Percentiles rank a stretch among this genome's conserved stretches.
Evolutionary conservation across 75 land plant genomes (phyloP).

Genomic region (Larix kaempferi): DNA sequence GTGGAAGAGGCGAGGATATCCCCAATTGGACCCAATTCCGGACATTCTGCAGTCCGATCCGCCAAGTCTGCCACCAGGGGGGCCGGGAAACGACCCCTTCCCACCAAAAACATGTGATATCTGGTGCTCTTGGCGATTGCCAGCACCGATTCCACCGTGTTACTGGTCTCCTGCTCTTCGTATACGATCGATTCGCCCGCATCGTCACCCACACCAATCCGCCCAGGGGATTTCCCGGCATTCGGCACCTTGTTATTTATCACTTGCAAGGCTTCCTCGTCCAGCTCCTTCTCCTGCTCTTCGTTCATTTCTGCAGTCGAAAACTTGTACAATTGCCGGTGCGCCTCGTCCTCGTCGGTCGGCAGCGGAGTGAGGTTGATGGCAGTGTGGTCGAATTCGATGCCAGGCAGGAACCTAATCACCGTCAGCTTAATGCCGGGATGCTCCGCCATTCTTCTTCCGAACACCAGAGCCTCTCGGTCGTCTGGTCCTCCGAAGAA

Average conservation of each 20-base stretch:
- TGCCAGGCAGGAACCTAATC: slow-evolving; percentile 34
- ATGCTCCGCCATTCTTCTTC: slow-evolving; percentile 74
- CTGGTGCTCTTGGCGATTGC: slow-evolving; percentile 17
- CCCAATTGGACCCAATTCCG: slow-evolving; percentile 65
- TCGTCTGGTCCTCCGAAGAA: slow-evolving; percentile 81
- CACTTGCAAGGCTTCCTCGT: slow-evolving; percentile 17
- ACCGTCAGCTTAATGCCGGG: slow-evolving; percentile 56
- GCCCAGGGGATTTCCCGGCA: background rate
- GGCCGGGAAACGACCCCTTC: slow-evolving; percentile 35
- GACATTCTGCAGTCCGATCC: slow-evolving; percentile 37
- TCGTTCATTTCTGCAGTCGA: background rate
- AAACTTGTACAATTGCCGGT: slow-evolving; percentile 3
- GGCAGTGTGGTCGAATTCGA: background rate
- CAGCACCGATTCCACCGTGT: slow-evolving; percentile 18
- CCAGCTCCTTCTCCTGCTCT: slow-evolving; percentile 3
- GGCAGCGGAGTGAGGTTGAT: slow-evolving; percentile 29
- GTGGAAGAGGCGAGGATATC: slow-evolving; percentile 29
- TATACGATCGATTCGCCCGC: slow-evolving; percentile 15
- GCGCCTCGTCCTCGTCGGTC: slow-evolving; percentile 2
- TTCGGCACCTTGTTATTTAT: too few relatives aligned
- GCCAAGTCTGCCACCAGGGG: slow-evolving; percentile 18
- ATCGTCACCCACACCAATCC: background rate
- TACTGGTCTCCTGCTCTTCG: slow-evolving; percentile 31
- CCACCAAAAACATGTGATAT: slow-evolving; percentile 52
- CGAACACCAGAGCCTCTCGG: slow-evolving; percentile 67